phyloP scores from a whole-genome alignment of 2,329 filamentous ascomycete genomes.

The Colletotrichum endophyticum region DNA sequence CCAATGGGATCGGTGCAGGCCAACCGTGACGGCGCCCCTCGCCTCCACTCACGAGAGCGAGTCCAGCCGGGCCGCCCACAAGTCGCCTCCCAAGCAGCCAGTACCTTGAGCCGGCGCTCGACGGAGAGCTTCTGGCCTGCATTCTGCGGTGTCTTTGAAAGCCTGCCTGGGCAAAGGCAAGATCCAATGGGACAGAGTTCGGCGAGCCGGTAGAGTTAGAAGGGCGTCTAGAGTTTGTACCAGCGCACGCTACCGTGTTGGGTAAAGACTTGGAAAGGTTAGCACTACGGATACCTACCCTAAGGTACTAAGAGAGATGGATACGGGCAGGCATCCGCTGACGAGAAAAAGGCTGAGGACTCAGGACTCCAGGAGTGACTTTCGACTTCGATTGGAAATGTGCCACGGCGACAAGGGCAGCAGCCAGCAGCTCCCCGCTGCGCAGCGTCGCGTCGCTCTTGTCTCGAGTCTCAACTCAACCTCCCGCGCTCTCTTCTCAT shows the following conservation, averaged over 20 bases:
- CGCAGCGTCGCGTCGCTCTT: neutral
- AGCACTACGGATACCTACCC: neutral
- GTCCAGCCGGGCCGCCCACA: neutral
- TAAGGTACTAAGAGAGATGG: neutral
- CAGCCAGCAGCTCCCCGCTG: neutral
- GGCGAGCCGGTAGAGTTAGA: neutral
- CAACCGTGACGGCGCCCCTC: neutral
- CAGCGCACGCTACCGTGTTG: neutral
- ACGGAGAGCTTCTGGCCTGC: neutral
- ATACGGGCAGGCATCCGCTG: neutral
- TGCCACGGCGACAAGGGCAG: neutral
- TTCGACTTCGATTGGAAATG: neutral
- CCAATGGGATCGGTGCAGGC: neutral
- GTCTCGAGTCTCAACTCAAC: slow-evolving; percentile 14
- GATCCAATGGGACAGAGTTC: neutral
- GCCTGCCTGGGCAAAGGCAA: neutral
- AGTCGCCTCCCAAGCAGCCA: neutral
- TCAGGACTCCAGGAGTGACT: neutral
- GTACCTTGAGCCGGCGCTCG: neutral
- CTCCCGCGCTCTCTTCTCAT: neutral
- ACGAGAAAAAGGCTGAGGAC: neutral
- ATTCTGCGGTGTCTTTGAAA: neutral
- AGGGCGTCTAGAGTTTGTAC: neutral
- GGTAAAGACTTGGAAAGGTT: neutral
- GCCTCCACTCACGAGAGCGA: neutral